These are phyloP conservation scores for Lentinus tigrinus DNA, from an alignment of 768 basidiomycete genomes.

Conservation along the genomic window DNA sequence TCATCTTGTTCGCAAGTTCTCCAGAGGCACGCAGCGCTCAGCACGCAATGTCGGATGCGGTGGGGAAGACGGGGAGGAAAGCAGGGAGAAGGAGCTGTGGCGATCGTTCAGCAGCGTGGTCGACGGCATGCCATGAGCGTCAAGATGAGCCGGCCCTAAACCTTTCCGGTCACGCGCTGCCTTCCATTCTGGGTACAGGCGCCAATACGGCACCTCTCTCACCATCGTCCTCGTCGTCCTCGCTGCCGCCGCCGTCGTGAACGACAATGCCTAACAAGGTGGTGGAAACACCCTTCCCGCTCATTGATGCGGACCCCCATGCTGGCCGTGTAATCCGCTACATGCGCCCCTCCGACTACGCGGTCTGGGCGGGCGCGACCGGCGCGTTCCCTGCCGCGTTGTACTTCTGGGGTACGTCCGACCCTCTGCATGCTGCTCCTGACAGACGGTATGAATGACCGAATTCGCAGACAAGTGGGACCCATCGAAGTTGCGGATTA, in stretches of 20 bases:
- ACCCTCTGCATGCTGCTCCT: neutral
- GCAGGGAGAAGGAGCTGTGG: neutral
- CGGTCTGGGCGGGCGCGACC: slow-evolving; percentile 76
- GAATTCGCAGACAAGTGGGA: slow-evolving; percentile 43
- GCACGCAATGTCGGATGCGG: neutral
- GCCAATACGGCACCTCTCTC: slow-evolving; percentile 11
- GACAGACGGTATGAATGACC: neutral
- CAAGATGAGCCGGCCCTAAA: slow-evolving; percentile 16
- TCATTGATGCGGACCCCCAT: slow-evolving; percentile 95
- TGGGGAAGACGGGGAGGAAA: neutral
- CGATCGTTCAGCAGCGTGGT: slow-evolving; percentile 6
- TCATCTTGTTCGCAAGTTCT: slow-evolving; percentile 8
- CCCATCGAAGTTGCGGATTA: slow-evolving; percentile 37
- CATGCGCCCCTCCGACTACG: slow-evolving; percentile 87
- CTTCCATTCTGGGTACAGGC: slow-evolving; percentile 7
- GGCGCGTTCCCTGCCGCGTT: slow-evolving; percentile 79
- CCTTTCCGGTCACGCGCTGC: slow-evolving; percentile 16
- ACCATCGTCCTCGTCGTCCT: slow-evolving; percentile 18
- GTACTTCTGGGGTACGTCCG: slow-evolving; percentile 76
- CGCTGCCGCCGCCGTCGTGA: slow-evolving; percentile 17
- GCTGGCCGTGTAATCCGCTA: slow-evolving; percentile 83
- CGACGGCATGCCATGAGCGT: slow-evolving; percentile 10
- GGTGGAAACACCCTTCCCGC: slow-evolving; percentile 71
- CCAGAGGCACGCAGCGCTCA: neutral
- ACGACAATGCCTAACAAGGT: slow-evolving; percentile 52